Base-by-base conservation (phyloP, 768 basidiomycete species). In the Multifurca ochricompacta region DNA sequence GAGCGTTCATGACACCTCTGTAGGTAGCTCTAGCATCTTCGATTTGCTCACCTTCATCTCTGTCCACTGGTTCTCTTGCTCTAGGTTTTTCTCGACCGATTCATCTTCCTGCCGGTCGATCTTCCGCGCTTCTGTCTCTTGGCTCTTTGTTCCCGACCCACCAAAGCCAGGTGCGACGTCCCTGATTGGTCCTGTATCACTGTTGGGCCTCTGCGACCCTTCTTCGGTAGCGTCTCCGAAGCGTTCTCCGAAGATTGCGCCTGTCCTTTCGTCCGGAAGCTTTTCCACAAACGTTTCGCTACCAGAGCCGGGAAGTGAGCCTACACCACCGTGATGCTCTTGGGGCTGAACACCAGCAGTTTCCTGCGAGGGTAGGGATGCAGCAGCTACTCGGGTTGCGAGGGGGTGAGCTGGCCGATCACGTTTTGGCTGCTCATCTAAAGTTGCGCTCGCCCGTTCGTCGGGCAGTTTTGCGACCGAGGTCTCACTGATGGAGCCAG, bases 391-490 rank as follows among this genome's bases (percentile, higher is more conserved):
- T 10, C 4, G 30, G 1, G 27, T 13, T 7, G 21, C 36, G 1
- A 2, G 47, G 21, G 5, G 16, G 18, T 9, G 23, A 18, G 18
- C 25, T 9, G 35, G 28, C 14, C 13, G 35, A 19, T 18, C 41
- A 16, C n/a, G 41, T 10, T 28, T 51, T 23, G 32, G 41, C 21
- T 4, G 50, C n/a, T 13, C 25, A 21, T 18, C 21, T 19, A 25
- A 37, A n/a, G 28, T n/a, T 23, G 16, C 28, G 19, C 40, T n/a
- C 27, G 18, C 25, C 3, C 74, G 68, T 49, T 80, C 77, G 11
- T 79, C 74, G 3, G 80, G 80, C 1, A 79, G 64, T 41, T 70
- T 68, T 4, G 77, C 74, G 9, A 81, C 76, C 4, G 70, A 72
- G 8, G 69, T 63, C 59, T 82, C 79, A 19, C 68, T 69, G 11